Conservation (phyloP, 2,329 filamentous ascomycete genomes). For the Phoma sp. region DNA sequence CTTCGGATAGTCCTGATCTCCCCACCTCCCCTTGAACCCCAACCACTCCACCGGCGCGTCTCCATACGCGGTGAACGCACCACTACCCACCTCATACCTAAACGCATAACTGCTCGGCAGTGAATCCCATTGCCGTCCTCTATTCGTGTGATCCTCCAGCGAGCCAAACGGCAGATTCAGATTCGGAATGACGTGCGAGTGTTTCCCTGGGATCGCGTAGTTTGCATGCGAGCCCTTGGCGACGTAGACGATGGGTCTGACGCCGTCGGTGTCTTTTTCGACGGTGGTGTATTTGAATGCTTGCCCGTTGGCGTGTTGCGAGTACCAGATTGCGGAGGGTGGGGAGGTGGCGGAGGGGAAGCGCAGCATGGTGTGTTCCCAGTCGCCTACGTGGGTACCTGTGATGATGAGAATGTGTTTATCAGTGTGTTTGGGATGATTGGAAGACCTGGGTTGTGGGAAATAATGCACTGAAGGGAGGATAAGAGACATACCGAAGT, state of each 20-base stretch:
- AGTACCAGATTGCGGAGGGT: slow-evolving; percentile 67
- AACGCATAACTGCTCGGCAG: slow-evolving; percentile 63
- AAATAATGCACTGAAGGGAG: too few relatives aligned
- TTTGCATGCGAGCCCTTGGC: slow-evolving; percentile 70
- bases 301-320: slow-evolving; percentile 68
- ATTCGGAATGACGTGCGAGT: slow-evolving; percentile 70
- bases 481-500: slow-evolving; percentile 50
- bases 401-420: slow-evolving; percentile 1
- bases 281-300: slow-evolving; percentile 66
- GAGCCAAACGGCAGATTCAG: slow-evolving; percentile 62
- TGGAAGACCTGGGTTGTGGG: too few relatives aligned
- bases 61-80: slow-evolving; percentile 59
- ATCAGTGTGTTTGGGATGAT: too few relatives aligned
- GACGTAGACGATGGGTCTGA: slow-evolving; percentile 64
- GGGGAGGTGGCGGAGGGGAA: slow-evolving; percentile 59
- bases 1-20: slow-evolving; percentile 65
- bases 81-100: slow-evolving; percentile 54
- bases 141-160: slow-evolving; percentile 62
- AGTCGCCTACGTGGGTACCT: slow-evolving; percentile 70
- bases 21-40: slow-evolving; percentile 67
- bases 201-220: slow-evolving; percentile 66
- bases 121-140: slow-evolving; percentile 68
- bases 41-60: slow-evolving; percentile 62
- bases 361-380: slow-evolving; percentile 73
- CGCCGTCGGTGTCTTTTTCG: slow-evolving; percentile 62